phyloP scores from a whole-genome alignment of 176 grass and related monocot genomes.

The Paspalum vaginatum region DNA sequence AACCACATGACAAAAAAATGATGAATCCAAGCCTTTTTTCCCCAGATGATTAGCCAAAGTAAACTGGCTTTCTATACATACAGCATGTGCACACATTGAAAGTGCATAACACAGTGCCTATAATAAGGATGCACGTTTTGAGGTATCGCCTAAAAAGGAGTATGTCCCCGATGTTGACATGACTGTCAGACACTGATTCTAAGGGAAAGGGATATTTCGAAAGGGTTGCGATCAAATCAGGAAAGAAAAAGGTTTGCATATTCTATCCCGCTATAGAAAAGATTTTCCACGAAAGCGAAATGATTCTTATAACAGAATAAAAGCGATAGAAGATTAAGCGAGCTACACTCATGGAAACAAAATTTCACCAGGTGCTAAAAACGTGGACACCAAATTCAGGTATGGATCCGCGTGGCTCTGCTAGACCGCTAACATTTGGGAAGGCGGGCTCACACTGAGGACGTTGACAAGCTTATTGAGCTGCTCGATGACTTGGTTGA shows the following conservation, averaged over 20 bases:
- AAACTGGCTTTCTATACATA: background rate
- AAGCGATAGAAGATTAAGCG: background rate
- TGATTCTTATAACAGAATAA: background rate
- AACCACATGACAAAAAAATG: background rate
- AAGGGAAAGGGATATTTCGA: background rate
- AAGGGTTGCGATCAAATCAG: background rate
- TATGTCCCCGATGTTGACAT: slow-evolving; percentile 1
- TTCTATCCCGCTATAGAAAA: background rate
- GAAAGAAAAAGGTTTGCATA: background rate
- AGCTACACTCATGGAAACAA: background rate
- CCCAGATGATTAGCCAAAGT: background rate
- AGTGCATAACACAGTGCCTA: background rate
- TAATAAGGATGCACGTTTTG: slow-evolving; percentile 2
- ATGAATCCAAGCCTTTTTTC: background rate
- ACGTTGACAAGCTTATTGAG: slow-evolving; percentile 93
- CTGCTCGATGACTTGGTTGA: slow-evolving; percentile 93
- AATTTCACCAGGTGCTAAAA: background rate
- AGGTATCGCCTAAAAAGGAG: background rate
- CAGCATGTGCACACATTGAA: background rate
- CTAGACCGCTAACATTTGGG: background rate
- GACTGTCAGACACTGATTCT: slow-evolving; percentile 13
- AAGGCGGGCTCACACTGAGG: slow-evolving; percentile 48
- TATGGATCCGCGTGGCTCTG: background rate
- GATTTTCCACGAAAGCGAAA: background rate
- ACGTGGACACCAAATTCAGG: background rate